phyloP scores from a whole-genome alignment of 768 basidiomycete genomes.

The Tephrocybe sp. region DNA sequence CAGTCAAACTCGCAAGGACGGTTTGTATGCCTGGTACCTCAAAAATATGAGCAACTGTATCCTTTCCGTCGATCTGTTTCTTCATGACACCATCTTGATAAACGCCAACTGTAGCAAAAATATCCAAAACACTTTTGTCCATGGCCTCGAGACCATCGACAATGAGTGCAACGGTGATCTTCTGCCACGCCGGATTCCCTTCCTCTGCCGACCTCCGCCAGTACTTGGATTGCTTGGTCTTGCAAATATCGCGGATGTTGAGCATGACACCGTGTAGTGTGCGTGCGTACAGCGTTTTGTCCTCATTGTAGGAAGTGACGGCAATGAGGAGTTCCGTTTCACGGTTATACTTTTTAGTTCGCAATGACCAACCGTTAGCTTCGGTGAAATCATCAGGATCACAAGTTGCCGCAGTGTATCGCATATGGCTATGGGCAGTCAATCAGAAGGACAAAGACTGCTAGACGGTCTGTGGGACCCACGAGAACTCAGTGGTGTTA shows the following conservation, averaged over 20 bases:
- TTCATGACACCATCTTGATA: constrained; percentile 97
- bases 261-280: constrained; percentile 96
- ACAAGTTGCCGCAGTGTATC: constrained; percentile 89
- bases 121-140: constrained; percentile 92
- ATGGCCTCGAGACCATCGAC: constrained; percentile 92
- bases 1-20: constrained; percentile 6
- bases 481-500: constrained; percentile 91
- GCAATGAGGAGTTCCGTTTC: constrained; percentile 93
- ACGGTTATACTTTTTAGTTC: constrained; percentile 82
- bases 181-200: constrained; percentile 87
- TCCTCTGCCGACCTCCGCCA: constrained; percentile 84
- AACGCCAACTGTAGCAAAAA: constrained; percentile 87
- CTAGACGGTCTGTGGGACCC: constrained; percentile 27
- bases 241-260: constrained; percentile 97
- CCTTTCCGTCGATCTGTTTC: constrained; percentile 85
- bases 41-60: constrained; percentile 92
- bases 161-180: constrained; percentile 86
- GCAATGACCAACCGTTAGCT: constrained; percentile 81
- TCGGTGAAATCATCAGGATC: constrained; percentile 88
- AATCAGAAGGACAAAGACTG: constrained; percentile 1
- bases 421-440: constrained; percentile 66
- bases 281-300: constrained; percentile 87
- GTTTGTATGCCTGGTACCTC: constrained; percentile 52
- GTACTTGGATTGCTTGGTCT: constrained; percentile 91
- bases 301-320: constrained; percentile 91